Evolutionary conservation across 164 flowering plant genomes (phyloP), one percentile per base, ranked within the genome.

Genomic region (Platanus orientalis): DNA sequence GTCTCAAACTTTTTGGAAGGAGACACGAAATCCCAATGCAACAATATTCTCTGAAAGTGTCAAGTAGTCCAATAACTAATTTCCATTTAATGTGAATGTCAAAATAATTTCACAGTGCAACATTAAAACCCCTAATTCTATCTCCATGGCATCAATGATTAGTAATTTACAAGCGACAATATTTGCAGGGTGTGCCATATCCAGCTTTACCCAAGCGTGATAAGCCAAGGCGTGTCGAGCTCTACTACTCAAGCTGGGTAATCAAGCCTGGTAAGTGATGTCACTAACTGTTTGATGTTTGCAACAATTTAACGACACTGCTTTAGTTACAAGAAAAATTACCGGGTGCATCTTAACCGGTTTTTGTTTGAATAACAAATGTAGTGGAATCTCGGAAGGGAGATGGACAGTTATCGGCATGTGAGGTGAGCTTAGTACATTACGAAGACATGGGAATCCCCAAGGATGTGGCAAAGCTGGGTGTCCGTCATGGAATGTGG

Each of bases 361-460:
- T 27, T 20, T n/a, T 40, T 14, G 7, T 21, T 20, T 60, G 27
- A 42, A 32, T 9, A 28, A 29, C 11, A 32, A 54, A 63, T 78
- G 72, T 83, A 93, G 97, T 82, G 70, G 88, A 86, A 74, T 94
- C 99, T 39, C 82, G 80, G 0, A 91, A 79, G 71, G 87, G 97
- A 45, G 96, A 91, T 72, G 96, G 99, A 52, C 87, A 82, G 61
- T 56, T 72, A 54, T 75, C 97, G 47, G 97, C 97, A 44, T 89
- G 97, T 27, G 96, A 94, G 81, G 96, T 94, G 48, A 76, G 69
- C 53, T 89, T 94, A 5, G 64, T 94, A 44, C 97, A 94, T 75
- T 85, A 88, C 32, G 97, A 94, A 71, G 99, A 94, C 78, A 88
- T 94, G 97, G 97, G 99, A 20, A 86, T 94, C 62, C 98, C 98